Percentiles rank a stretch among this genome's conserved stretches.
Evolutionary conservation across 1,139 yeast genomes (phyloP).

Genomic region (Taphrina sp.): DNA sequence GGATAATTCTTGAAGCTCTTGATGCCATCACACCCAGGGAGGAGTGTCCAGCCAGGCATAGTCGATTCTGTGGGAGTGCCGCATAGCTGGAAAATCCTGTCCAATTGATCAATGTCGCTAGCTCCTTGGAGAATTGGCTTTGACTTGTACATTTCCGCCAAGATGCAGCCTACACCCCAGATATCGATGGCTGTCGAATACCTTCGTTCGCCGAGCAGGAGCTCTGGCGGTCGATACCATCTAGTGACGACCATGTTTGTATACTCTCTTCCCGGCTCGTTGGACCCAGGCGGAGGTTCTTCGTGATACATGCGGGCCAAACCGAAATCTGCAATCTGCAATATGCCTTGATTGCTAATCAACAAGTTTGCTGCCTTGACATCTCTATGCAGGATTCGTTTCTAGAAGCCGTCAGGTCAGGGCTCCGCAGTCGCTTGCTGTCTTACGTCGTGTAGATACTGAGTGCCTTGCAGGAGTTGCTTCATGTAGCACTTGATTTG

Average conservation of each 20-base stretch:
- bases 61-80: constrained; percentile 70
- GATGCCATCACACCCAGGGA: constrained; percentile 58
- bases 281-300: constrained; percentile 57
- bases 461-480: constrained; percentile 75
- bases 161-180: constrained; percentile 97
- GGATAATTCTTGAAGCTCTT: constrained; percentile 48
- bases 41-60: constrained; percentile 63
- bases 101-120: constrained; percentile 89
- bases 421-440: not conserved
- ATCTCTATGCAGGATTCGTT: constrained; percentile 76
- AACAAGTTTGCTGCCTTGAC: constrained; percentile 91
- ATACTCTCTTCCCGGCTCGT: constrained; percentile 56
- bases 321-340: constrained; percentile 93
- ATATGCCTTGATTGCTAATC: constrained; percentile 68
- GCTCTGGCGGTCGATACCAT: constrained; percentile 97
- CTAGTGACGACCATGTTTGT: constrained; percentile 93
- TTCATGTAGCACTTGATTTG: constrained; percentile 81
- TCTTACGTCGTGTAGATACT: constrained; percentile 62
- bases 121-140: constrained; percentile 83
- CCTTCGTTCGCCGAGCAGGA: constrained; percentile 74
- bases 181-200: constrained; percentile 95
- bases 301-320: constrained; percentile 81
- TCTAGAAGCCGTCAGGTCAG: constrained; percentile 32
- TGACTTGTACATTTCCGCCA: constrained; percentile 81
- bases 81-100: constrained; percentile 69